phyloP scores from a whole-genome alignment of 345 rosid species.

The Rhodamnia rubescens region DNA sequence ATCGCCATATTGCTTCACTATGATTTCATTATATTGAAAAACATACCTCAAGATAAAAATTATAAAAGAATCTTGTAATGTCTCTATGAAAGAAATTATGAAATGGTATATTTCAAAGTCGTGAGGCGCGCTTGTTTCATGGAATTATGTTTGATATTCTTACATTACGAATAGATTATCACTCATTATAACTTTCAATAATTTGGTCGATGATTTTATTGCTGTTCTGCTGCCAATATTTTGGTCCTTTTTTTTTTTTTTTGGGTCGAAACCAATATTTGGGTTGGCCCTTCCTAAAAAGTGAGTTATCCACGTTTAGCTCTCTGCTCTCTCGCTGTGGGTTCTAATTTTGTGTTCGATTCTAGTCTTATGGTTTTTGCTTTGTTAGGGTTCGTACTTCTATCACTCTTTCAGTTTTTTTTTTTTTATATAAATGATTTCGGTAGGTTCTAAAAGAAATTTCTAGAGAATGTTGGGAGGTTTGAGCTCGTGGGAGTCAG shows the following conservation, averaged over 20 bases:
- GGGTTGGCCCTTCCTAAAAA: no score
- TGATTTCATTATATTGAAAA: background rate
- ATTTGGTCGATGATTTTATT: no score
- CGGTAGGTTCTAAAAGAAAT: no score
- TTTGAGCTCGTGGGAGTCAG: no score
- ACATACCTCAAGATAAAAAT: background rate
- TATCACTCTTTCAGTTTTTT: background rate
- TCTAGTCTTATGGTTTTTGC: background rate
- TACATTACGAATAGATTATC: background rate
- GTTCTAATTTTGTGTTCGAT: background rate
- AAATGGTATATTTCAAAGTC: background rate
- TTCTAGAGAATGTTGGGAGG: no score
- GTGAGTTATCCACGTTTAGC: no score
- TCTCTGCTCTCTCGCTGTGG: background rate
- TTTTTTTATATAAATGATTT: no score
- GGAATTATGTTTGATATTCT: background rate
- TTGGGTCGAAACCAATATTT: no score
- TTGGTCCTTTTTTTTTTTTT: no score
- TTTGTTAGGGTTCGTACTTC: background rate
- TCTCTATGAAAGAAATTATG: background rate
- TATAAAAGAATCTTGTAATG: background rate
- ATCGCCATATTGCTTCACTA: no score
- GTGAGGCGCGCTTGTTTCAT: background rate
- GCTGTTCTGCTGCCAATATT: no score
- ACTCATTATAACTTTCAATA: background rate